Percentiles rank a stretch among this genome's conserved stretches.
Evolutionary conservation across 768 basidiomycete genomes (phyloP).

Genomic region (Lyophyllum semitale): DNA sequence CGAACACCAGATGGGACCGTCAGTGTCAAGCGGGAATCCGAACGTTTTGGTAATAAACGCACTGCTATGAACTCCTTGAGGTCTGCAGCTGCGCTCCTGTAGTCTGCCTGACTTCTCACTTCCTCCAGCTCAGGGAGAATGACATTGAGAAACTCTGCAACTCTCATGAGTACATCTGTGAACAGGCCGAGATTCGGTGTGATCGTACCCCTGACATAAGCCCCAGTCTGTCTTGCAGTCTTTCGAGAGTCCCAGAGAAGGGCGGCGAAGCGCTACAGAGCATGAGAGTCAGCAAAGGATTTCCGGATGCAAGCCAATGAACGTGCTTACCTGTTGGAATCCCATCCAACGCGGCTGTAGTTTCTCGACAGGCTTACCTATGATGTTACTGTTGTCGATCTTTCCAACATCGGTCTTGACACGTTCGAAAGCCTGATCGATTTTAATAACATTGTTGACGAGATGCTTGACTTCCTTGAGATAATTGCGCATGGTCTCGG

Average conservation of each 20-base stretch:
- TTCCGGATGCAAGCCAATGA: not conserved
- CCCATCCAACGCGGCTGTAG: conserved; percentile 10
- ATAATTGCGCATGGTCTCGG: not conserved
- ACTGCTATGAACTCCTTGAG: conserved; percentile 13
- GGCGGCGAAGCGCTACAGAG: conserved; percentile 5
- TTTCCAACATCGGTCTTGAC: conserved; percentile 8
- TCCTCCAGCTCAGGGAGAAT: conserved; percentile 12
- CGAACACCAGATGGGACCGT: not conserved
- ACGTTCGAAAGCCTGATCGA: conserved; percentile 16
- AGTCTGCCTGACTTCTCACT: not conserved
- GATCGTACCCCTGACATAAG: conserved; percentile 8
- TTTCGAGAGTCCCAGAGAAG: conserved; percentile 10
- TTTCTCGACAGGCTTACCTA: conserved; percentile 6
- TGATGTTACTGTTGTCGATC: conserved; percentile 3
- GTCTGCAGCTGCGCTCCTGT: conserved; percentile 3
- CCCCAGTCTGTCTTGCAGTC: conserved; percentile 2
- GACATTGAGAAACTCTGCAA: conserved; percentile 7
- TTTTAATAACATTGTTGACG: conserved; percentile 7
- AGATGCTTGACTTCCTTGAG: conserved; percentile 9
- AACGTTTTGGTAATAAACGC: not conserved
- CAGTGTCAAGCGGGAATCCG: not conserved
- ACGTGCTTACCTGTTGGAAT: conserved; percentile 4
- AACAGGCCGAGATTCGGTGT: not conserved
- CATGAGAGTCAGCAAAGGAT: not conserved
- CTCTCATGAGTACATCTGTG: not conserved